These are phyloP conservation scores for Mucor saturninus DNA, from an alignment of 371 early-diverging fungal species.

Conservation along the genomic window DNA sequence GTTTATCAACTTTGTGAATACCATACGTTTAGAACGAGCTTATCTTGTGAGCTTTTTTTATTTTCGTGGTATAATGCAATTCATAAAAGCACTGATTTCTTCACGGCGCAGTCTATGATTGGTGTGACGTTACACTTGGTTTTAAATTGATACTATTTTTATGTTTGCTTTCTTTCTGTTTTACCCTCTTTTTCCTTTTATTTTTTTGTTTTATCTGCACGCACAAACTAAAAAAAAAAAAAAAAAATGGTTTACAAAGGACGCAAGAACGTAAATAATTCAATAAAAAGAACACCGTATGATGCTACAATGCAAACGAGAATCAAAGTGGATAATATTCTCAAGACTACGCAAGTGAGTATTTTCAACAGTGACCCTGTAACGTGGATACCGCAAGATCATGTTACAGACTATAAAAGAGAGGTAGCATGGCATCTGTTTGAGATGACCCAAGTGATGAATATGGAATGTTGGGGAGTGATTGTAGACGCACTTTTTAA, in stretches of 20 bases:
- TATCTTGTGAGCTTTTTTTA: neutral
- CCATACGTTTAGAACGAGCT: too few species aligned
- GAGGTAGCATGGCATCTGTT: constrained; percentile 8
- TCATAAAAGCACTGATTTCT: neutral
- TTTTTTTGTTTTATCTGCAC: neutral
- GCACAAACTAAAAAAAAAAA: neutral
- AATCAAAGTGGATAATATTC: neutral
- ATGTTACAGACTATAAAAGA: neutral
- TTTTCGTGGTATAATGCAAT: neutral
- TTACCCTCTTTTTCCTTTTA: neutral
- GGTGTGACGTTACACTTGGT: neutral
- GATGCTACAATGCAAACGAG: neutral
- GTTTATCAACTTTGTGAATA: too few species aligned
- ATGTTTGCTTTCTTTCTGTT: neutral
- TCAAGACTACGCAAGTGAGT: neutral
- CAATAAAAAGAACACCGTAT: neutral
- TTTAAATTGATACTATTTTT: neutral
- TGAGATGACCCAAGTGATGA: neutral
- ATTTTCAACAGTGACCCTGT: constrained; percentile 7
- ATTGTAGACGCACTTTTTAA: neutral
- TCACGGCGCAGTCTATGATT: constrained; percentile 1
- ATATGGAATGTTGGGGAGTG: constrained; percentile 9
- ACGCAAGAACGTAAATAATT: neutral
- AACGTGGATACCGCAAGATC: constrained; percentile 7
- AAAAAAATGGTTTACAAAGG: constrained; percentile 1